Conservation (phyloP, 371 early-diverging fungal genomes). For the Fennellomyces sp. region DNA sequence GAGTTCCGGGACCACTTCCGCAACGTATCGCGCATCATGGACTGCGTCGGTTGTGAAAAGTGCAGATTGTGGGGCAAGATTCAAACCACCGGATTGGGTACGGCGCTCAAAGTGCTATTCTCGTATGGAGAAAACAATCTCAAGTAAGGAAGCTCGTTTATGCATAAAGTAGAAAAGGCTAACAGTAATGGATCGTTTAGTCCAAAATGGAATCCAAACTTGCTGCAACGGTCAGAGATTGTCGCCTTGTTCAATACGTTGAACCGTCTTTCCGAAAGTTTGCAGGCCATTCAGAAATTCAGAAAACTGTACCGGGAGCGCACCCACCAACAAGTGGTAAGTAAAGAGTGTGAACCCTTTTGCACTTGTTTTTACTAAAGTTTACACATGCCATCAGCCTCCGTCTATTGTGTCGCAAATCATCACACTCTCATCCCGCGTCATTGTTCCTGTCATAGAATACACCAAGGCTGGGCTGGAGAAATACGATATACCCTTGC, state of each 20-base stretch:
- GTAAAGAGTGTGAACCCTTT: not conserved
- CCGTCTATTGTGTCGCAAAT: not conserved
- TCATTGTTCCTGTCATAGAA: conserved; percentile 1
- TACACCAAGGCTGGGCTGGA: conserved; percentile 4
- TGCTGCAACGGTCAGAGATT: conserved; percentile 84
- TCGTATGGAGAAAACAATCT: conserved; percentile 77
- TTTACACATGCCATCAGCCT: not conserved
- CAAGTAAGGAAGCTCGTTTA: conserved; percentile 58
- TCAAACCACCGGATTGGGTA: conserved; percentile 84
- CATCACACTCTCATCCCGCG: not conserved
- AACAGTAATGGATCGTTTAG: conserved; percentile 19
- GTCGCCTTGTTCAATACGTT: conserved; percentile 94
- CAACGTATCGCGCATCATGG: conserved; percentile 96
- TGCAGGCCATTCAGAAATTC: conserved; percentile 72
- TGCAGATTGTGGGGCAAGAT: conserved; percentile 98
- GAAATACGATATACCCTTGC: conserved; percentile 31
- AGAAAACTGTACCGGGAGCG: conserved; percentile 69
- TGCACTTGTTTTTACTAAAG: not conserved
- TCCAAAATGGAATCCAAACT: conserved; percentile 48
- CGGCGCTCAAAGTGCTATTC: conserved; percentile 94
- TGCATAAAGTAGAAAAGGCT: not conserved
- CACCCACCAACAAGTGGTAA: conserved; percentile 13
- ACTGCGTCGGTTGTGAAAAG: conserved; percentile 98
- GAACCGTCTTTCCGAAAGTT: conserved; percentile 81
- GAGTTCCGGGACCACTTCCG: conserved; percentile 93